Base-by-base conservation (phyloP, 768 basidiomycete species). In the Serendipita indica region DNA sequence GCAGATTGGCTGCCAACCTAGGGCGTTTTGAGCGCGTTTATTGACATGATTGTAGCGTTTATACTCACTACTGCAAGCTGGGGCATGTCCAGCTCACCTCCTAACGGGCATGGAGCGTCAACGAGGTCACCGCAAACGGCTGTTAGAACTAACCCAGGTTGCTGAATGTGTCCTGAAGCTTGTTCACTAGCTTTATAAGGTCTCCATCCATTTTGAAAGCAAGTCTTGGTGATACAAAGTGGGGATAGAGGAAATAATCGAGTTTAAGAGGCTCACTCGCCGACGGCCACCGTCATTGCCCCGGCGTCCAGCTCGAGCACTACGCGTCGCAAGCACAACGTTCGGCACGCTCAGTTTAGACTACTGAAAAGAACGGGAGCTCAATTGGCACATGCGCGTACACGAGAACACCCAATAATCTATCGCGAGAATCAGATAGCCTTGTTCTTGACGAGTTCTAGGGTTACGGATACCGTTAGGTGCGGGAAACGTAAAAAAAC, bases 1-100 rank as follows among this genome's bases (percentile, higher is more conserved):
- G 91, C 84, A 37, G 92, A 96, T 72, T 97, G 93, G 65, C 91
- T 93, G 60, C 93, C 93, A 66, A 97, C 90, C 90, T 93, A 65
- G 4, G 18, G 69, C 69, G 68, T 65, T 56, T 68, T 71, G 65
- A 71, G 71, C 13, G 43, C 37, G 34, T 60, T 10, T 22, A 18
- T 22, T 33, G 25, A 32, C 30, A 10, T 20, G 58, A 49, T 7
- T 25, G 32, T 43, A 39, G 28, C 27, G 22, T 33, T 7, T 13
- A 14, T 32, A 14, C 18, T 62, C 73, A 89, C 89, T 64, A 91
- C 89, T 58, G 84, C 83, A 60, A 92, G 75, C 72, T 91, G 89
- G 57, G 89, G 88, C 89, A 90, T 89, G 71, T 90, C 89, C 73
- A 90, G 75, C 73, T 91, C 87, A 61, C 89, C 89, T 58, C 86